A percentile compares a stretch with the other conserved stretches of the same genome.
Conservation (phyloP, 2,329 filamentous ascomycete species). For the Leptographium wingfieldii region DNA sequence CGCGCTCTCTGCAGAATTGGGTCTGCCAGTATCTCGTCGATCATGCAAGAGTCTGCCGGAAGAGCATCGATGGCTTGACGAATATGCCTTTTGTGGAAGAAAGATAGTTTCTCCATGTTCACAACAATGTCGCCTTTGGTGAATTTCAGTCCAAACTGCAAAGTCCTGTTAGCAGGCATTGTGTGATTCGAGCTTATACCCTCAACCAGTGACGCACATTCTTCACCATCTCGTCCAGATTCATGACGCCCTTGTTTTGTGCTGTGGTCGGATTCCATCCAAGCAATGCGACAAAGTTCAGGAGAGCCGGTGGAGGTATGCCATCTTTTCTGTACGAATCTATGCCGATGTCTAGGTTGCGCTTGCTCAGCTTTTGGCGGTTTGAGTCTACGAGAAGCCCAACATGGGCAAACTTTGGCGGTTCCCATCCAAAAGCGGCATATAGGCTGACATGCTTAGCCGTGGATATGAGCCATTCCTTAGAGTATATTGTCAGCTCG, state of each 20-base stretch:
- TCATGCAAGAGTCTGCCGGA: conserved; percentile 1
- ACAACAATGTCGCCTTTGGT: conserved; percentile 84
- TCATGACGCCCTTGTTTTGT: conserved; percentile 54
- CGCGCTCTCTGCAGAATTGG: conserved; percentile 13
- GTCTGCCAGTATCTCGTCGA: conserved; percentile 11
- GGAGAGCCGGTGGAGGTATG: conserved; percentile 36
- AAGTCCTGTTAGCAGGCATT: background rate
- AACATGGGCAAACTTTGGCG: conserved; percentile 68
- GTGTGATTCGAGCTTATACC: background rate
- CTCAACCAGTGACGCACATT: conserved; percentile 37
- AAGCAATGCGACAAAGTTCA: conserved; percentile 74
- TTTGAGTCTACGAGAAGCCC: conserved; percentile 57
- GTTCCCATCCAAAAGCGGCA: conserved; percentile 60
- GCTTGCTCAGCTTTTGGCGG: conserved; percentile 77
- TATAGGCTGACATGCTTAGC: conserved; percentile 63
- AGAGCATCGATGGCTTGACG: conserved; percentile 10
- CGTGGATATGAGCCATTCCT: conserved; percentile 95
- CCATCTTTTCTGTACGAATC: conserved; percentile 35
- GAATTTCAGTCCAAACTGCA: conserved; percentile 49
- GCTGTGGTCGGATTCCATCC: conserved; percentile 57
- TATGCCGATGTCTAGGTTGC: conserved; percentile 46
- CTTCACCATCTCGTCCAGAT: conserved; percentile 55
- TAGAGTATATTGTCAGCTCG: conserved; percentile 18
- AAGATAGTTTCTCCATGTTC: conserved; percentile 65
- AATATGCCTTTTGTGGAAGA: conserved; percentile 46